Evolutionary conservation across 441 rosid species (phyloP), one percentile per base, ranked within the genome.

Genomic region (Eutrema salsugineum): DNA sequence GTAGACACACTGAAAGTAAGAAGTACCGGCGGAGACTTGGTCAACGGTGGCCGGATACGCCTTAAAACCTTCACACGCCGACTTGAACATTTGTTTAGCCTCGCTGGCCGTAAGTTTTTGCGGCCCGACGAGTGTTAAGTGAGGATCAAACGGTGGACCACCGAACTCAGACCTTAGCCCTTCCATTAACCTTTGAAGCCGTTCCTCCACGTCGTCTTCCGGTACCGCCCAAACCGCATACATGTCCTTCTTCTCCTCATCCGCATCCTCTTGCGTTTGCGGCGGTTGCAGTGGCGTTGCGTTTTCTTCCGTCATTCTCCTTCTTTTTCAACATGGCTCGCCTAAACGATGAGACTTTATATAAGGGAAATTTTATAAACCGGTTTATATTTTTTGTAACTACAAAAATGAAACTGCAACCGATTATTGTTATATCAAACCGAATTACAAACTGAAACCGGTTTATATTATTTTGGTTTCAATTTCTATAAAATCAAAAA

Each of bases 161-260:
- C 86, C 87, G 74, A 84, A 93, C 78, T 86, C 98, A 33, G 90
- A 88, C 75, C 88, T 66, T 28, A 93, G 84, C 40, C 81, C 84
- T 33, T 63, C 84, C 92, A 88, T 87, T 85, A 93, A 47, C 71
- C 71, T 82, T 82, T 66, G 64, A 14, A 87, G 51, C 73, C 89
- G 79, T 48, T 67, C 60, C 27, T 46, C 71, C 66, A 86, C 80
- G 62, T 81, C 88, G 2, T 83, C 84, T 20, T 82, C 85, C 6
- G 92, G 97, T 50, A 84, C 65, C 11, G 87, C 97, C 97, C 98
- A 93, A 30, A 90, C 88, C 1, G 98, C 89, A 63, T 90, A 93
- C 10, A 62, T 79, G 8, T 56, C 72, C 77, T 76, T 78, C 30
- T 68, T 43, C 44, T 63, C 70, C 28, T 64, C 60, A 5, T 36